These are phyloP conservation scores for Cladosporium velox DNA, from an alignment of 2,329 filamentous ascomycete species.

Conservation along the genomic window DNA sequence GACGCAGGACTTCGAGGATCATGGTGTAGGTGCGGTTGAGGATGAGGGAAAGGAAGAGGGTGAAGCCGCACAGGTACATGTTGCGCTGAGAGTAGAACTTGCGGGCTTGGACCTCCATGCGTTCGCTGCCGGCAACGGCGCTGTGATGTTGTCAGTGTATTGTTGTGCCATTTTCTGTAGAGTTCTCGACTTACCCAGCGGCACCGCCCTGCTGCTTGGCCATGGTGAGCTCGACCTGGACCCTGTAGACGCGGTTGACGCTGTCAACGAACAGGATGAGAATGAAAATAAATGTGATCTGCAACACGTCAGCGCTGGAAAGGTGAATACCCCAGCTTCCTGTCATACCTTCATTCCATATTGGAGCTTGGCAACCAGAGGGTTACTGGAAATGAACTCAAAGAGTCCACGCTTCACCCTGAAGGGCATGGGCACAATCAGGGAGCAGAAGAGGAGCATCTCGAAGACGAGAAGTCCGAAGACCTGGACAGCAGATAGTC, in stretches of 20 bases:
- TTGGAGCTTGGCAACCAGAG: conserved; percentile 83
- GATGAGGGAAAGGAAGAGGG: conserved; percentile 96
- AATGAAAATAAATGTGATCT: conserved; percentile 99
- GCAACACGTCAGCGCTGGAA: neutral
- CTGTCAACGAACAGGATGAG: conserved; percentile 97
- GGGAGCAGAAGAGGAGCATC: conserved; percentile 77
- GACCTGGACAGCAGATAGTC: conserved; percentile 56
- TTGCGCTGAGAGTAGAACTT: conserved; percentile 99
- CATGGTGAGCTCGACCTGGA: conserved; percentile 81
- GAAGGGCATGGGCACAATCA: conserved; percentile 88
- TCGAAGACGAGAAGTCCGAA: conserved; percentile 80
- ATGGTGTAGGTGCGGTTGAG: conserved; percentile 98
- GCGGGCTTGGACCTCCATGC: conserved; percentile 96
- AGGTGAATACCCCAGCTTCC: neutral
- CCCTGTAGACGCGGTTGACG: conserved; percentile 92
- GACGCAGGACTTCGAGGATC: conserved; percentile 87
- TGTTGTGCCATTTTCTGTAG: neutral
- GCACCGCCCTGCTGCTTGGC: conserved; percentile 61
- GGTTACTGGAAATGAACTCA: conserved; percentile 92
- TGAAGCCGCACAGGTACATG: conserved; percentile 99
- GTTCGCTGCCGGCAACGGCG: conserved; percentile 78
- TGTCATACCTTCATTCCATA: conserved; percentile 81
- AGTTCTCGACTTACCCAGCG: conserved; percentile 47
- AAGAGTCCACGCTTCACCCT: conserved; percentile 82
- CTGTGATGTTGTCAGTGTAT: conserved; percentile 45